A percentile compares a stretch with the other conserved stretches of the same genome.
Conservation (phyloP, 768 basidiomycete species). For the Strobilomyces dryophilus region DNA sequence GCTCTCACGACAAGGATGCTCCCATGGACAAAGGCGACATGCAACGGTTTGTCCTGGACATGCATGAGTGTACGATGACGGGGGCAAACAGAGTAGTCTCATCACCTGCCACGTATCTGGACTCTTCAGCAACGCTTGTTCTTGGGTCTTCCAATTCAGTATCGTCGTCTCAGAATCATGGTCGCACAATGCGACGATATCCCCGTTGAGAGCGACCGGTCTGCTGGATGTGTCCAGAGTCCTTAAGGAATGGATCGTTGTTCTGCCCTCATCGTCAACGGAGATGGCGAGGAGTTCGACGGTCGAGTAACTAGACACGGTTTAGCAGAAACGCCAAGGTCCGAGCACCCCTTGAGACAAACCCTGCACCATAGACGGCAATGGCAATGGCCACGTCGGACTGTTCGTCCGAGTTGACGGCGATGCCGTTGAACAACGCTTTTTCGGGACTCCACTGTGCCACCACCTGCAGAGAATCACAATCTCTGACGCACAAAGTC, state of each 20-base stretch:
- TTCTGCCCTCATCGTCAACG: conserved; percentile 1
- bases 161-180: conserved; percentile 47
- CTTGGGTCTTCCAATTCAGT: conserved; percentile 49
- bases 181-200: conserved; percentile 53
- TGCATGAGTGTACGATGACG: conserved; percentile 7
- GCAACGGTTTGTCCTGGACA: conserved; percentile 46
- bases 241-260: conserved; percentile 29
- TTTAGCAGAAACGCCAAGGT: conserved; percentile 11
- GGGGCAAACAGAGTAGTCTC: conserved; percentile 3
- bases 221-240: conserved; percentile 39
- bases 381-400: conserved; percentile 50
- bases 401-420: conserved; percentile 42
- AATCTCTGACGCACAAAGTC: conserved; percentile 50
- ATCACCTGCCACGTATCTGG: conserved; percentile 30
- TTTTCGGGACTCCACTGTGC: conserved; percentile 54
- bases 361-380: conserved; percentile 46
- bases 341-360: conserved; percentile 22
- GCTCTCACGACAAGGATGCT: conserved; percentile 57
- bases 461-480: conserved; percentile 24
- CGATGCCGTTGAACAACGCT: conserved; percentile 48
- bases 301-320: conserved; percentile 13
- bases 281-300: conserved; percentile 29
- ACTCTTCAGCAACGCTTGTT: conserved; percentile 45
- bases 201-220: conserved; percentile 47
- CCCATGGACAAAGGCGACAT: conserved; percentile 45